phyloP scores from a whole-genome alignment of 2,329 filamentous ascomycete genomes.

The Fusarium ambrosium region DNA sequence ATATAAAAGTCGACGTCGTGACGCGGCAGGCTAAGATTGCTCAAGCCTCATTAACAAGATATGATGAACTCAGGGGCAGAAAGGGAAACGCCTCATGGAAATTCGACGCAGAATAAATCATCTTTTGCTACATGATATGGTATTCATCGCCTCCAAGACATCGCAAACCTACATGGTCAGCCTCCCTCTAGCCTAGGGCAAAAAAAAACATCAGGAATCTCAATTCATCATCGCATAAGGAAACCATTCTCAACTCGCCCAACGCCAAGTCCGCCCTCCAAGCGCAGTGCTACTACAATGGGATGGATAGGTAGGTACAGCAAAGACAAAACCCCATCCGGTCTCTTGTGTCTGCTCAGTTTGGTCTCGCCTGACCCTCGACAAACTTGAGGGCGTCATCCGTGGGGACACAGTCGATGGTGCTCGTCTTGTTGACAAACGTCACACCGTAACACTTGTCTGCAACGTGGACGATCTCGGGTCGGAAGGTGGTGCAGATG shows the following conservation, averaged over 20 bases:
- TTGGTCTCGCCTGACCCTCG: conserved; percentile 77
- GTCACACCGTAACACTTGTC: conserved; percentile 98
- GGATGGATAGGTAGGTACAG: conserved; percentile 24
- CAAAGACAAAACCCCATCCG: not conserved
- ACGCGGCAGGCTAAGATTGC: not conserved
- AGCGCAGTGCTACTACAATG: conserved; percentile 43
- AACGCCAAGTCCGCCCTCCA: conserved; percentile 43
- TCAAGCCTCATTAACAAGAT: not conserved
- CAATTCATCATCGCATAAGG: conserved; percentile 44
- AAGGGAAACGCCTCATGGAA: not conserved
- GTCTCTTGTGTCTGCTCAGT: conserved; percentile 25
- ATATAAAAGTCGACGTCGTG: not conserved
- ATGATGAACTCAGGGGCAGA: not conserved
- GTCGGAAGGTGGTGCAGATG: conserved; percentile 98
- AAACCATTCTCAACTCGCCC: conserved; percentile 44
- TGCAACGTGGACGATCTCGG: conserved; percentile 94
- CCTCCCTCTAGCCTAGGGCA: conserved; percentile 26
- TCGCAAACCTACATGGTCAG: conserved; percentile 26
- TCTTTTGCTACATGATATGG: conserved; percentile 27
- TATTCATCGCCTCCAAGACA: conserved; percentile 30
- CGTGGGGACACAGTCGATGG: conserved; percentile 88
- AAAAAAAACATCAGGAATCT: conserved; percentile 31
- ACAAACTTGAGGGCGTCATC: conserved; percentile 95
- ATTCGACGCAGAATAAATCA: not conserved
- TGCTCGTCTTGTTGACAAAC: conserved; percentile 93